These are phyloP conservation scores for Leptographium flavum DNA, from an alignment of 2,329 filamentous ascomycete species.

Conservation along the genomic window DNA sequence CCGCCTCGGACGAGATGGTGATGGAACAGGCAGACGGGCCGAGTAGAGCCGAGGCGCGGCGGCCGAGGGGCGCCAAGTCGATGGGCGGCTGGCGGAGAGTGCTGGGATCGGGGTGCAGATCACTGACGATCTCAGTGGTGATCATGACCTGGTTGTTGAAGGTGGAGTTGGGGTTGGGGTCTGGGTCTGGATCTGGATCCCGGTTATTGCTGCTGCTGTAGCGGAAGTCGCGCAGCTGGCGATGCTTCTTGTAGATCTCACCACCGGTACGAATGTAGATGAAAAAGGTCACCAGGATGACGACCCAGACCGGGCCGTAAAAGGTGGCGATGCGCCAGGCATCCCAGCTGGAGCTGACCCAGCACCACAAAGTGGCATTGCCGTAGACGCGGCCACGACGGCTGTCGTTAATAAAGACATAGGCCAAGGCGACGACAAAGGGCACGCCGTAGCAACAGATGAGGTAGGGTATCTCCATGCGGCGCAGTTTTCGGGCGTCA, in stretches of 20 bases:
- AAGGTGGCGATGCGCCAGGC: constrained; percentile 60
- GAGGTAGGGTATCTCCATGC: constrained; percentile 58
- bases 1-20: constrained; percentile 33
- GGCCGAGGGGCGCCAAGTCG: constrained; percentile 19
- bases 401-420: constrained; percentile 45
- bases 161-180: constrained; percentile 30
- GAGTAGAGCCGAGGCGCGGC: constrained; percentile 2
- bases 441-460: constrained; percentile 59
- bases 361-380: constrained; percentile 68
- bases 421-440: constrained; percentile 52
- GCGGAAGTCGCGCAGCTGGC: constrained; percentile 42
- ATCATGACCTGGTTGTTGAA: constrained; percentile 54
- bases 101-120: not conserved
- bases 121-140: constrained; percentile 32
- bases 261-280: constrained; percentile 54
- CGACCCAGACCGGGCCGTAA: constrained; percentile 57
- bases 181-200: constrained; percentile 24
- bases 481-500: constrained; percentile 46
- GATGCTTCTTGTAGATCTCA: constrained; percentile 53
- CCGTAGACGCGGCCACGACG: constrained; percentile 49
- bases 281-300: constrained; percentile 44
- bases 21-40: constrained; percentile 28
- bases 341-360: constrained; percentile 54
- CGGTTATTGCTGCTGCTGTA: constrained; percentile 35
- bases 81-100: constrained; percentile 15